phyloP scores from a whole-genome alignment of 1,284 basidiomycete genomes.

The Boletellus deceptivus region DNA sequence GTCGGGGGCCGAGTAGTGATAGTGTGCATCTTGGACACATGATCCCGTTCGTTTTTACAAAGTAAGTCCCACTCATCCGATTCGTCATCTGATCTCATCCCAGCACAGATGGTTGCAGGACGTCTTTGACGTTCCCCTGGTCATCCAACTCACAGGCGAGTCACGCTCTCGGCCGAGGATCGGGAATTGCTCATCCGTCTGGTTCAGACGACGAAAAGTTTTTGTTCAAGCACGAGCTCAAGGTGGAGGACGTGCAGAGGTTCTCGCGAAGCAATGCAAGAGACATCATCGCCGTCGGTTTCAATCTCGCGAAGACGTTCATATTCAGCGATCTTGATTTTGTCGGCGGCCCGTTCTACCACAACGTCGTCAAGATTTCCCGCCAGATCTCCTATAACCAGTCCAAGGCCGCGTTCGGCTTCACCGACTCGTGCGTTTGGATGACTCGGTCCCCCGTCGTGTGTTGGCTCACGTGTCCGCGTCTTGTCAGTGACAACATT shows the following conservation, averaged over 20 bases:
- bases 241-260: constrained; percentile 83
- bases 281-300: constrained; percentile 97
- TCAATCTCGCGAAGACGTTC: constrained; percentile 92
- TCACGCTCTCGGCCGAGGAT: not conserved
- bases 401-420: constrained; percentile 94
- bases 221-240: constrained; percentile 93
- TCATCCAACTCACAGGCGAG: constrained; percentile 89
- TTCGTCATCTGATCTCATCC: constrained; percentile 5
- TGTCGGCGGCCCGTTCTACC: constrained; percentile 91
- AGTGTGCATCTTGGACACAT: constrained; percentile 99
- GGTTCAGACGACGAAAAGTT: constrained; percentile 96
- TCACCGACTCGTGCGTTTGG: constrained; percentile 80
- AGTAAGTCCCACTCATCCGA: constrained; percentile 50
- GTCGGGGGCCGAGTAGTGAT: constrained; percentile 93
- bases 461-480: not conserved
- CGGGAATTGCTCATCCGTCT: not conserved
- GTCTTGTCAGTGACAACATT: constrained; percentile 80
- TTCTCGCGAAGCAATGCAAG: constrained; percentile 88
- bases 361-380: constrained; percentile 92
- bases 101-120: constrained; percentile 87
- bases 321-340: constrained; percentile 94
- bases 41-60: constrained; percentile 97
- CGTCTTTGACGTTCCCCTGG: constrained; percentile 92
- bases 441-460: not conserved
- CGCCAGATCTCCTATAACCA: constrained; percentile 93